These are phyloP conservation scores for Candida smagusa DNA, from an alignment of 1,139 yeast species.

Conservation along the genomic window DNA sequence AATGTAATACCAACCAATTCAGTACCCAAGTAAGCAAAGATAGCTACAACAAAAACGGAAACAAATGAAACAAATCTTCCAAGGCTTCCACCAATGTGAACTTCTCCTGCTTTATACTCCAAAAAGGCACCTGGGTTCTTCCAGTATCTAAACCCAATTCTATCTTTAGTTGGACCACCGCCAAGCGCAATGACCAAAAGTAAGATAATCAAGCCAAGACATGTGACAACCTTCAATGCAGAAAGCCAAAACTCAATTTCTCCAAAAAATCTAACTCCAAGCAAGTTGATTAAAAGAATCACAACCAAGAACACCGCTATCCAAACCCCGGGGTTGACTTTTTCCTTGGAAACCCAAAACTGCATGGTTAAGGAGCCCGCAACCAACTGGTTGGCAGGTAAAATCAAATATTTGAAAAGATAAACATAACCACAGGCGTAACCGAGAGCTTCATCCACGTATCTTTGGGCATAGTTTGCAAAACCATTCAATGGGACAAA, in stretches of 20 bases:
- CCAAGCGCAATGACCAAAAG: slow-evolving; percentile 52
- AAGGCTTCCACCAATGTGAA: slow-evolving; percentile 30
- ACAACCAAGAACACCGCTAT: slow-evolving; percentile 49
- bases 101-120: slow-evolving; percentile 31
- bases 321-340: slow-evolving; percentile 58
- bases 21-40: slow-evolving; percentile 75
- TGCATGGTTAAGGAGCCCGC: slow-evolving; percentile 62
- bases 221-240: slow-evolving; percentile 54
- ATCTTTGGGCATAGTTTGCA: slow-evolving; percentile 66
- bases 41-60: slow-evolving; percentile 68
- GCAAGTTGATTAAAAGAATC: slow-evolving; percentile 30
- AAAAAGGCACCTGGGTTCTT: slow-evolving; percentile 60
- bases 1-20: slow-evolving; percentile 67
- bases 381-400: slow-evolving; percentile 61
- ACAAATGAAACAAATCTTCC: slow-evolving; percentile 66
- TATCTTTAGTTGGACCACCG: slow-evolving; percentile 58
- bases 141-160: slow-evolving; percentile 70
- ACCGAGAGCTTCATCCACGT: slow-evolving; percentile 68
- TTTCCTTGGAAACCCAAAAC: slow-evolving; percentile 52
- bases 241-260: slow-evolving; percentile 71
- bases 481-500: slow-evolving; percentile 70
- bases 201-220: slow-evolving; percentile 51
- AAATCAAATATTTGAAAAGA: slow-evolving; percentile 58
- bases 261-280: slow-evolving; percentile 51
- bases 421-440: slow-evolving; percentile 73